Conservation (phyloP, 257 asterid species). For the Nicotiana attenuata region DNA sequence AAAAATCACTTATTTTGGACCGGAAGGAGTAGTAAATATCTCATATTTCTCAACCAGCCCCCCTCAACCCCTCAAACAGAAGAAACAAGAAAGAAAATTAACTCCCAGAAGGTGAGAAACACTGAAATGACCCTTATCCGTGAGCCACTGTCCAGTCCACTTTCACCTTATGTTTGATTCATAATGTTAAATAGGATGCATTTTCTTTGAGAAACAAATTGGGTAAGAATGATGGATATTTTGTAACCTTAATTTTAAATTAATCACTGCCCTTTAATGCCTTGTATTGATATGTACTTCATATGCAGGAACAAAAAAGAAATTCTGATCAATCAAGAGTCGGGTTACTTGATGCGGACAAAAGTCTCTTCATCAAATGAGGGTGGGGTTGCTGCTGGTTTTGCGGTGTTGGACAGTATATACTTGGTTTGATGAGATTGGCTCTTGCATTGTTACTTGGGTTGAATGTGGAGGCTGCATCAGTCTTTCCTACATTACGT, state of each 20-base stretch:
- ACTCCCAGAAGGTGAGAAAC: background rate
- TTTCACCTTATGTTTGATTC: background rate
- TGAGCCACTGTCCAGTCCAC: background rate
- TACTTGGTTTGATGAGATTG: conserved; percentile 55
- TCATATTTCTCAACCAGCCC: background rate
- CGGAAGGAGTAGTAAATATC: background rate
- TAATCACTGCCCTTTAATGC: too few relatives aligned
- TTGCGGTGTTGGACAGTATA: conserved; percentile 86
- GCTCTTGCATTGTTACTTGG: background rate
- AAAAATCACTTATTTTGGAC: too few relatives aligned
- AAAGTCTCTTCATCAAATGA: conserved; percentile 93
- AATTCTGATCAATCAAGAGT: conserved; percentile 49
- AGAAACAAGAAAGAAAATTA: background rate
- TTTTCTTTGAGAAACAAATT: background rate
- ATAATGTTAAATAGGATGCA: background rate
- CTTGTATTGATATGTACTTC: background rate
- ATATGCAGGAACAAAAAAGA: conserved; percentile 49
- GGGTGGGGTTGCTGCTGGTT: conserved; percentile 97
- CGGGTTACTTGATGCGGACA: conserved; percentile 91
- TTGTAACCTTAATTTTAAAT: too few relatives aligned
- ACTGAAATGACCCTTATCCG: background rate
- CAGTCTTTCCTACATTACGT: background rate
- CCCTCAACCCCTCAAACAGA: background rate
- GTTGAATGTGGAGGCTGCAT: background rate
- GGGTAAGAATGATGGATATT: background rate